A percentile compares a stretch with the other conserved stretches of the same genome.
Conservation (phyloP, 2,329 filamentous ascomycete genomes). For the Nectriaceae sp. region DNA sequence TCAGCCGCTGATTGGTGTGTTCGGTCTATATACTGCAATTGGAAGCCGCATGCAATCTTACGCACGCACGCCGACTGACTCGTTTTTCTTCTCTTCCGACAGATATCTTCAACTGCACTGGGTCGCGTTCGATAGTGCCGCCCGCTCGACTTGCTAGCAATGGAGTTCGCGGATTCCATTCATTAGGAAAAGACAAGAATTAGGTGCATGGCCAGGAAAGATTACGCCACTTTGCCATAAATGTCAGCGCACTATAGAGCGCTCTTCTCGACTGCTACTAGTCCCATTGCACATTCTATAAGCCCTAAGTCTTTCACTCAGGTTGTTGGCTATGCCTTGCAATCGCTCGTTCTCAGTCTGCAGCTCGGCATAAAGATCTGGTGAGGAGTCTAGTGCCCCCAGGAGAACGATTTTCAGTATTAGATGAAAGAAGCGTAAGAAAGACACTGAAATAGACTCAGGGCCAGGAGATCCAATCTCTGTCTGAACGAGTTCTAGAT, state of each 20-base stretch:
- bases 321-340: constrained; percentile 28
- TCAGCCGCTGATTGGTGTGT: constrained; percentile 13
- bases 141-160: neutral
- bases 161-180: neutral
- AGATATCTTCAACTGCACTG: constrained; percentile 1
- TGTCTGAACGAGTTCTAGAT: constrained; percentile 27
- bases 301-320: constrained; percentile 33
- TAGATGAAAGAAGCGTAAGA: constrained; percentile 37
- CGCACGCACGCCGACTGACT: neutral
- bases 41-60: neutral
- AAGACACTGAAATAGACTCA: constrained; percentile 34
- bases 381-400: constrained; percentile 32
- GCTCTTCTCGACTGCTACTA: neutral
- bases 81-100: neutral
- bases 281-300: constrained; percentile 24
- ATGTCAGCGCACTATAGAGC: constrained; percentile 1
- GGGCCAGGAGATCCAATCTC: constrained; percentile 15
- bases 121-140: neutral
- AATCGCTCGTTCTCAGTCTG: constrained; percentile 34
- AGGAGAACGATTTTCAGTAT: constrained; percentile 38
- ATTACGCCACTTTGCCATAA: neutral
- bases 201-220: neutral
- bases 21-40: constrained; percentile 14
- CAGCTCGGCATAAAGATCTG: constrained; percentile 28
- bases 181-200: neutral